A percentile compares a stretch with the other conserved stretches of the same genome.
These are phyloP conservation scores for Ogataea paradorogensis DNA, from an alignment of 805 yeast species.

Conservation along the genomic window DNA sequence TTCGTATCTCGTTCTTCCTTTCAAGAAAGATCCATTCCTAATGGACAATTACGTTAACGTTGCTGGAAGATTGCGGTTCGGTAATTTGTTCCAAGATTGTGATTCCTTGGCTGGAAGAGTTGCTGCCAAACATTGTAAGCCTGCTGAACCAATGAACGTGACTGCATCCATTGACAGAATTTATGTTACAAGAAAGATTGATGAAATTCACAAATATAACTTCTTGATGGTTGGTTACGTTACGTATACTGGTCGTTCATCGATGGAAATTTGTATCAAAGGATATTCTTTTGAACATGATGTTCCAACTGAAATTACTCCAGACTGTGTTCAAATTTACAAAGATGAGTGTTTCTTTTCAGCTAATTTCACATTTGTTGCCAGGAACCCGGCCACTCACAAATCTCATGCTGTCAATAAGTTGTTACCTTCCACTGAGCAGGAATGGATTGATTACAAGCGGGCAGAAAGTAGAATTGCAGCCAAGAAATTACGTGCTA, in stretches of 20 bases:
- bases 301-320: conserved; percentile 49
- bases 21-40: conserved; percentile 76
- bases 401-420: conserved; percentile 83
- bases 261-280: conserved; percentile 91
- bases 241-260: conserved; percentile 91
- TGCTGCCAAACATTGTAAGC: conserved; percentile 89
- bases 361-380: conserved; percentile 93
- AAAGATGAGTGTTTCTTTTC: conserved; percentile 69
- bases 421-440: conserved; percentile 68
- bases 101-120: conserved; percentile 94
- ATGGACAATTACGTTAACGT: conserved; percentile 89
- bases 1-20: conserved; percentile 67
- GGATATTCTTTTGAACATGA: conserved; percentile 72
- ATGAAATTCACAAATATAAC: conserved; percentile 70
- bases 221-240: conserved; percentile 87
- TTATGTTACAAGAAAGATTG: conserved; percentile 79
- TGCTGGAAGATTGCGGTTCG: conserved; percentile 86
- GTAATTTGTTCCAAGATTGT: conserved; percentile 89
- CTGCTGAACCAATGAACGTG: conserved; percentile 93
- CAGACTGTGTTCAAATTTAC: conserved; percentile 51
- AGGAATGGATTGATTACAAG: conserved; percentile 79
- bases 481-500: conserved; percentile 76
- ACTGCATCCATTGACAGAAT: conserved; percentile 94
- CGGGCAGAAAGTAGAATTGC: conserved; percentile 89
- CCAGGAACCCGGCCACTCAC: conserved; percentile 91